Evolutionary conservation across 1,284 basidiomycete species (phyloP), one percentile per base, ranked within the genome.

Genomic region (Moesziomyces sp.): DNA sequence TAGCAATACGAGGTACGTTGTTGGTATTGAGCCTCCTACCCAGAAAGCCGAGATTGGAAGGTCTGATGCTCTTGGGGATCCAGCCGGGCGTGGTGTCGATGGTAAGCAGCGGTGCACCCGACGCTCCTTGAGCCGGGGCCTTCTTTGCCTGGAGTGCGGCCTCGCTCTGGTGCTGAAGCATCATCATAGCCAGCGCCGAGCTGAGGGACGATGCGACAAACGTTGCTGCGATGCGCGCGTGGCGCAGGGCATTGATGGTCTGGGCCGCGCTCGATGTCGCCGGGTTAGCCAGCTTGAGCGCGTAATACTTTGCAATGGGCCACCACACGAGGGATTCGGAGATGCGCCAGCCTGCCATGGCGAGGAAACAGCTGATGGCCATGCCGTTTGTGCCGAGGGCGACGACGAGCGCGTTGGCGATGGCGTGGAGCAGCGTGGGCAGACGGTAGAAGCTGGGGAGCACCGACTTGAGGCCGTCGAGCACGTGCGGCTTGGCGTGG

Each of bases 141-240:
- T 57, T 49, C 40, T 62, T 62, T 1, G 52, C 52, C 19, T 50
- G 35, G 16, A 64, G 23, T 0, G 52, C 69, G 11, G 63, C 61
- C 24, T 56, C 46, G 26, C 48, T 54, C 50, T 60, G 56, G 45
- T 71, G 59, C 50, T 78, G 76, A 3, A 78, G 54, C 58, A 77
- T 52, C 58, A 68, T 65, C 52, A 78, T 66, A 0, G 76, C 71
- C 0, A 67, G 28, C n/a, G 59, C 65, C 11, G 69, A 71, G 42
- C 66, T 62, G 49, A 75, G 60, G 1, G 78, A 55, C 3, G 76
- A 66, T 9, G 74, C 65, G 35, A 77, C 56, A 46, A 80, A 78
- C 0, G 76, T 77, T 14, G 73, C 61, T n/a, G 60, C 54, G 26
- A 78, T 52, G 13, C 71, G 52, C 4, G 68, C 69, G 21, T 58